Evolutionary conservation across 441 rosid genomes (phyloP), one percentile per base, ranked within the genome.

Genomic region (Jatropha multifida): DNA sequence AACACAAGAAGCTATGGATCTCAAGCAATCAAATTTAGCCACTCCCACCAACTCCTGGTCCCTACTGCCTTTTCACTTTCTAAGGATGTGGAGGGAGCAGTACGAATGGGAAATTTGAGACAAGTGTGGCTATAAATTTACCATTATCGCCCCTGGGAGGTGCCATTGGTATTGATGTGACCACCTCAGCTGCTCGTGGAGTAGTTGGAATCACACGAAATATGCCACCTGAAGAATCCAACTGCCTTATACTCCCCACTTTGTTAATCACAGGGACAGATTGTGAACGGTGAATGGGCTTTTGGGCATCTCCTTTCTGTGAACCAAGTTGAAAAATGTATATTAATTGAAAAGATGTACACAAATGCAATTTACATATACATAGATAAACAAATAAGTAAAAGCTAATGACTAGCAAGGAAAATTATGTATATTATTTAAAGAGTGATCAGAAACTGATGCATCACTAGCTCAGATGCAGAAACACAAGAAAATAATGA

Each of bases 241-340:
- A 61, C 67, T 84, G 89, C 69, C 71, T 85, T 67, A 72, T 68
- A 83, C 85, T 86, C 76, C 85, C 94, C 49, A 89, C 92, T 87
- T 94, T 85, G 79, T 73, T 81, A 59, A 92, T 80, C 75, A 77
- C 86, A 7, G 99, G 98, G 63, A 96, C 97, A 41, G 99, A 96
- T 62, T 66, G 96, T 68, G 99, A 96, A 15, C 98, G 94, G 79
- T 88, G 96, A 42, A 96, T 90, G 64, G 96, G 88, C 71, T 73
- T 54, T 80, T 68, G 73, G 71, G 79, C 76, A 66, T 85, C 88
- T 71, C 84, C 87, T 83, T 86, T 90, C 99, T 96, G 94, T 69
- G 78, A 81, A 79, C 69, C 32, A 63, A 68, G 70, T 59, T 48
- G 20, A 54, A 72, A 40, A 62, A 15, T 60, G 54, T 81, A 70